Evolutionary conservation across 139 green algal genomes (phyloP).

Genomic region (Bryopsis sp.): DNA sequence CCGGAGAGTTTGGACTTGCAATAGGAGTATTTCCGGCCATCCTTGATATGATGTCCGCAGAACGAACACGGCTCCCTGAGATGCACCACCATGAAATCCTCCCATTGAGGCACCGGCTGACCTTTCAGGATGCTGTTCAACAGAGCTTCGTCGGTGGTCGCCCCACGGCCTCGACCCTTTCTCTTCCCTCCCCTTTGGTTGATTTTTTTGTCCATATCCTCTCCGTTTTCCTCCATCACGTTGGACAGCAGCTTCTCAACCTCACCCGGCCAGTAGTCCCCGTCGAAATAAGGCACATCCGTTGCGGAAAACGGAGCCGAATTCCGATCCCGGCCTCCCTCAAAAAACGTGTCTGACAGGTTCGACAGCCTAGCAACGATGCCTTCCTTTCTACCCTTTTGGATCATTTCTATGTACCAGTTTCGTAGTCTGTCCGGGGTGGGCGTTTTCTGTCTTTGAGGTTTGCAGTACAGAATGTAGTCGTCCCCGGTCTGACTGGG

Average conservation of each 20-base stretch:
- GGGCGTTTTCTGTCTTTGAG: conserved; percentile 87
- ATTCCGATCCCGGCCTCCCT: conserved; percentile 63
- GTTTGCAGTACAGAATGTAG: conserved; percentile 99
- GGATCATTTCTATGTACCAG: conserved; percentile 86
- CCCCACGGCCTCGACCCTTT: conserved; percentile 44
- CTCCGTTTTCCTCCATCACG: conserved; percentile 15
- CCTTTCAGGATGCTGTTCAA: conserved; percentile 71
- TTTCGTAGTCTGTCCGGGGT: conserved; percentile 73
- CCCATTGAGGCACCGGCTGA: conserved; percentile 80
- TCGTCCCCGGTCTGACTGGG: conserved; percentile 92
- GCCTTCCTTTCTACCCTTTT: conserved; percentile 43
- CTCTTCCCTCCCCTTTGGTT: conserved; percentile 40
- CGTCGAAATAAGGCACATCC: conserved; percentile 82
- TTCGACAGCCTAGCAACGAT: conserved; percentile 78
- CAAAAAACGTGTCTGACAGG: conserved; percentile 92
- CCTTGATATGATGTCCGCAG: conserved; percentile 49
- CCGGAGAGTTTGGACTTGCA: background rate
- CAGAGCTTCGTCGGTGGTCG: conserved; percentile 57
- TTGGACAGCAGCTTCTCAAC: conserved; percentile 42
- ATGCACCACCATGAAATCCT: conserved; percentile 98
- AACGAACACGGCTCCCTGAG: conserved; percentile 81
- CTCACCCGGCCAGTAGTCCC: conserved; percentile 96
- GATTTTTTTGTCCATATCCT: conserved; percentile 26
- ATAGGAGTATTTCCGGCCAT: conserved; percentile 11
- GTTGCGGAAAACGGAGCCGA: background rate